Evolutionary conservation across 225 moss, liverwort and hornwort genomes (phyloP).

Genomic region (Marchantia paleacea): DNA sequence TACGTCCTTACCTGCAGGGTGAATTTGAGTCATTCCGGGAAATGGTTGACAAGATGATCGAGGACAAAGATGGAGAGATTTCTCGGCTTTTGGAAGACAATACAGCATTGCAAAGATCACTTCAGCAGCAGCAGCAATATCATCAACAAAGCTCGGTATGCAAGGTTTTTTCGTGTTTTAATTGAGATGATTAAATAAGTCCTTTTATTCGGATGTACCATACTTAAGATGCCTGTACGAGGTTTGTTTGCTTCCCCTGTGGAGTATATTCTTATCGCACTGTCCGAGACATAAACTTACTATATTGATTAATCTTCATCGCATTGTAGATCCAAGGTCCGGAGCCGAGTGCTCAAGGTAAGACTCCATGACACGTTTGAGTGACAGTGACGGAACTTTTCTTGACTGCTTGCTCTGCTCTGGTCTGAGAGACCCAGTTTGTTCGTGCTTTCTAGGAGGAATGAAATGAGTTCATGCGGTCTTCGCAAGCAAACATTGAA

Average conservation of each 20-base stretch:
- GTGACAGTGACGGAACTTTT: background rate
- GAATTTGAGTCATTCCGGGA: constrained; percentile 84
- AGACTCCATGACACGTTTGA: background rate
- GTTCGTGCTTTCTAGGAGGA: no score
- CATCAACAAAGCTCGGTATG: background rate
- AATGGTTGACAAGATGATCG: constrained; percentile 76
- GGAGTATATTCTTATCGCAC: background rate
- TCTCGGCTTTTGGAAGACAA: constrained; percentile 71
- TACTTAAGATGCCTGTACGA: background rate
- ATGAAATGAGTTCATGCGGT: no score
- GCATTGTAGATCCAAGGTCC: constrained; percentile 26
- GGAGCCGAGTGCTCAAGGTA: constrained; percentile 20
- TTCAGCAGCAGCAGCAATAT: constrained; percentile 22
- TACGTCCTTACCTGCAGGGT: constrained; percentile 29
- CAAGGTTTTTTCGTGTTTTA: background rate
- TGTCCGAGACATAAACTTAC: background rate
- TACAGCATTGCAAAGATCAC: constrained; percentile 51
- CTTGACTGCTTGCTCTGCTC: background rate
- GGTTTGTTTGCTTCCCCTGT: background rate
- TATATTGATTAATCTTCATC: background rate
- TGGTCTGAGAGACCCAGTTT: background rate
- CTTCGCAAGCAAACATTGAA: no score
- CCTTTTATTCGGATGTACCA: background rate
- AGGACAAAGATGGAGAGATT: constrained; percentile 86
- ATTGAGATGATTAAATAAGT: background rate